These are phyloP conservation scores for Russula sp. DNA, from an alignment of 768 basidiomycete genomes.

Conservation along the genomic window DNA sequence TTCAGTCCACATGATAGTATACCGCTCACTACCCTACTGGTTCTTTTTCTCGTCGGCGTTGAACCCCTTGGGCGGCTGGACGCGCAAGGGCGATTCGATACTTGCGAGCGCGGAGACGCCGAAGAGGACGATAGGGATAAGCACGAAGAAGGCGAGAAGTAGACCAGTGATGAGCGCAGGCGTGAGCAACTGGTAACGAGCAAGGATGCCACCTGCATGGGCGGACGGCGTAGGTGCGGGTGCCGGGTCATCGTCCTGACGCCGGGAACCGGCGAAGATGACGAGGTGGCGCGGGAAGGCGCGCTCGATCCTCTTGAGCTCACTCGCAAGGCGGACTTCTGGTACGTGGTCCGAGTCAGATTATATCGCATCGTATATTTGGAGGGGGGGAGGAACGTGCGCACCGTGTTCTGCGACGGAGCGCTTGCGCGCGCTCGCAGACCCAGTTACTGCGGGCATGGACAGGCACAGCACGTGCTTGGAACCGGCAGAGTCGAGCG, in stretches of 20 bases:
- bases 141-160: slow-evolving; percentile 57
- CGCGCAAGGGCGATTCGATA: slow-evolving; percentile 63
- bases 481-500: slow-evolving; percentile 32
- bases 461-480: slow-evolving; percentile 55
- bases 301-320: slow-evolving; percentile 44
- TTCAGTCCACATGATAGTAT: slow-evolving; percentile 4
- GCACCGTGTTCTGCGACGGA: slow-evolving; percentile 51
- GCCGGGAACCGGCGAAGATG: slow-evolving; percentile 55
- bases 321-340: slow-evolving; percentile 44
- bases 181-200: slow-evolving; percentile 71
- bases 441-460: slow-evolving; percentile 44
- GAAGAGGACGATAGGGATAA: slow-evolving; percentile 59
- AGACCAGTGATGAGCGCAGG: slow-evolving; percentile 65
- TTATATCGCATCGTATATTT: not conserved
- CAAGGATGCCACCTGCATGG: slow-evolving; percentile 54
- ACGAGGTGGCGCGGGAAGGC: slow-evolving; percentile 58
- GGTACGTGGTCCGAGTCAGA: slow-evolving; percentile 2
- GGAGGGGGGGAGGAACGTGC: slow-evolving; percentile 21
- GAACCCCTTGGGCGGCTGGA: slow-evolving; percentile 60
- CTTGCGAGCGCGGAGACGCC: slow-evolving; percentile 64
- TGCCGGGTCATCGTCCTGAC: slow-evolving; percentile 34
- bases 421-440: slow-evolving; percentile 40
- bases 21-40: slow-evolving; percentile 38
- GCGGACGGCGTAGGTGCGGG: slow-evolving; percentile 31
- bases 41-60: slow-evolving; percentile 69